Evolutionary conservation across 192 early-diverging fungal genomes (phyloP).

Genomic region (Dispira simplex): DNA sequence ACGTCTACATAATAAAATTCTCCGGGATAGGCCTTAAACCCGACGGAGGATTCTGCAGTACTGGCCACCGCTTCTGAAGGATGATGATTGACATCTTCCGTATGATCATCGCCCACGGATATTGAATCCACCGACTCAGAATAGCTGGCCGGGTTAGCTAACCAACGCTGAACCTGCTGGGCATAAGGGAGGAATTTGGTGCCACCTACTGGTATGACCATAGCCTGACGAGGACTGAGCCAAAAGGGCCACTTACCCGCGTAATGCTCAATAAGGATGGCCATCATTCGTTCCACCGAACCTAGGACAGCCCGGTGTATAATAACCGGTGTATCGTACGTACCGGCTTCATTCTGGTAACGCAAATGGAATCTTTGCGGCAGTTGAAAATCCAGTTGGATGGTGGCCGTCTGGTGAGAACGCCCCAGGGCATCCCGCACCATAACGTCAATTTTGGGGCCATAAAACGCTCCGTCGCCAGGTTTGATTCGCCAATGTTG

Average conservation of each 20-base stretch:
- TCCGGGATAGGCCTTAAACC: constrained; percentile 5
- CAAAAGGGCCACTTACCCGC: constrained; percentile 91
- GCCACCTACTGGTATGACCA: constrained; percentile 56
- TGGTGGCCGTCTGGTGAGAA: constrained; percentile 84
- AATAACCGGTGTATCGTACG: constrained; percentile 65
- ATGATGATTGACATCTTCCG: not conserved
- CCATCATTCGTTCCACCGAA: constrained; percentile 86
- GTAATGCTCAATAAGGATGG: constrained; percentile 87
- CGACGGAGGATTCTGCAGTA: not conserved
- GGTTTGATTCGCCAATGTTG: constrained; percentile 50
- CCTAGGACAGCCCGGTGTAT: constrained; percentile 90
- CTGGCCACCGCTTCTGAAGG: not conserved
- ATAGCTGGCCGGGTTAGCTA: not conserved
- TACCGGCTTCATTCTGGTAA: constrained; percentile 52
- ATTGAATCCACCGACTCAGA: not conserved
- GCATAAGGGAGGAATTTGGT: constrained; percentile 53
- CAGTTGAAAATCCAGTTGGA: constrained; percentile 93
- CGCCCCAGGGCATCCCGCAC: constrained; percentile 68
- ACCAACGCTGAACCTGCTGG: constrained; percentile 23
- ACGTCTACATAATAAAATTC: constrained; percentile 68
- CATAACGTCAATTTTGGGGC: constrained; percentile 88
- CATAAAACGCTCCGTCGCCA: constrained; percentile 93
- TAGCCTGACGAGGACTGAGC: constrained; percentile 78
- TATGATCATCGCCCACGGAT: not conserved
- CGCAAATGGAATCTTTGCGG: constrained; percentile 68